Conservation (phyloP, 2,329 filamentous ascomycete species). For the Aspergillus glaucus region DNA sequence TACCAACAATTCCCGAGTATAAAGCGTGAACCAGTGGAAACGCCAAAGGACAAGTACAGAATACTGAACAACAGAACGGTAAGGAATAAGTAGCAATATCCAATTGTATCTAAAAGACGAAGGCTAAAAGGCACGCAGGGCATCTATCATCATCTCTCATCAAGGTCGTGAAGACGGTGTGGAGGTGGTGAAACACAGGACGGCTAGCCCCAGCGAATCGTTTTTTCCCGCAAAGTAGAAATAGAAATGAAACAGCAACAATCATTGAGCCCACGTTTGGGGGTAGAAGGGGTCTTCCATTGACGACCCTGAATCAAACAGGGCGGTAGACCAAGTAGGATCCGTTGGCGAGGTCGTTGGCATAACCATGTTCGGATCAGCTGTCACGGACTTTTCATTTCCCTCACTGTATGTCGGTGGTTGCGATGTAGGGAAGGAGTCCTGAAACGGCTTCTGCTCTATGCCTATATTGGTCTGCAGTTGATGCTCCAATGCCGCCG, state of each 20-base stretch:
- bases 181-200: constrained; percentile 31
- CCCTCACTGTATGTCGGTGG: constrained; percentile 1
- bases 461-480: constrained; percentile 33
- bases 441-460: constrained; percentile 27
- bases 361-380: not conserved
- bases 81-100: too few relatives aligned
- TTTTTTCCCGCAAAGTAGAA: not conserved
- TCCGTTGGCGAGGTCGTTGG: constrained; percentile 22
- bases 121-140: constrained; percentile 30
- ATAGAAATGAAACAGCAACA: not conserved
- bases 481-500: constrained; percentile 34
- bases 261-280: constrained; percentile 26
- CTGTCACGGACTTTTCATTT: not conserved
- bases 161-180: constrained; percentile 39
- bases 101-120: not conserved
- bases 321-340: constrained; percentile 25
- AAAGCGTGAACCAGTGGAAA: too few relatives aligned
- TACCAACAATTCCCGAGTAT: too few relatives aligned
- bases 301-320: constrained; percentile 27
- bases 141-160: constrained; percentile 42
- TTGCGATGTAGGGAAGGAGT: constrained; percentile 24
- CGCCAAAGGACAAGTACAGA: too few relatives aligned
- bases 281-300: constrained; percentile 28
- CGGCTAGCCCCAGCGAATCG: constrained; percentile 7
- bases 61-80: too few relatives aligned